A percentile compares a stretch with the other conserved stretches of the same genome.
These are phyloP conservation scores for Solanum peruvianum DNA, from an alignment of 257 asterid genomes.

Conservation along the genomic window DNA sequence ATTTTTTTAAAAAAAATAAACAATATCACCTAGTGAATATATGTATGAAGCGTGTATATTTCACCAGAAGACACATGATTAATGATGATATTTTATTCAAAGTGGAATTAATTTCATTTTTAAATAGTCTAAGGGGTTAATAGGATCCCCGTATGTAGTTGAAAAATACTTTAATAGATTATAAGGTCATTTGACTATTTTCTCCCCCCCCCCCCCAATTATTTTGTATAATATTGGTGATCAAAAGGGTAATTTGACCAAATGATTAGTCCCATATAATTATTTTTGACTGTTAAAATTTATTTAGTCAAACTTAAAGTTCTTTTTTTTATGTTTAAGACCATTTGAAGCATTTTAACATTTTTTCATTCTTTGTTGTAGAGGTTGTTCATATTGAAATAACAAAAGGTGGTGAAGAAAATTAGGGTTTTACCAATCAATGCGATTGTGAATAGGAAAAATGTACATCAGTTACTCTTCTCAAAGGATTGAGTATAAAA, in stretches of 20 bases:
- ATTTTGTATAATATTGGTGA: too few species aligned
- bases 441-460: not conserved
- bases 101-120: not conserved
- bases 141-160: too few species aligned
- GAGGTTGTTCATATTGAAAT: not conserved
- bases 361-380: not conserved
- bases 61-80: not conserved
- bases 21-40: too few species aligned
- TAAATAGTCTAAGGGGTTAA: not conserved
- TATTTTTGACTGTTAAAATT: not conserved
- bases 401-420: not conserved
- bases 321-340: not conserved
- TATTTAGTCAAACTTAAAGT: not conserved
- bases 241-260: not conserved
- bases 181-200: too few species aligned
- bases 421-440: not conserved
- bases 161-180: too few species aligned
- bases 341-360: not conserved
- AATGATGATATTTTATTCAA: not conserved
- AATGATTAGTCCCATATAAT: not conserved
- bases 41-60: not conserved
- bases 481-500: not conserved
- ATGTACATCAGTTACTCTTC: not conserved
- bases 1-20: too few species aligned
- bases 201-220: too few species aligned